These are phyloP conservation scores for Canariomyces notabilis DNA, from an alignment of 2,329 filamentous ascomycete genomes.

Conservation along the genomic window DNA sequence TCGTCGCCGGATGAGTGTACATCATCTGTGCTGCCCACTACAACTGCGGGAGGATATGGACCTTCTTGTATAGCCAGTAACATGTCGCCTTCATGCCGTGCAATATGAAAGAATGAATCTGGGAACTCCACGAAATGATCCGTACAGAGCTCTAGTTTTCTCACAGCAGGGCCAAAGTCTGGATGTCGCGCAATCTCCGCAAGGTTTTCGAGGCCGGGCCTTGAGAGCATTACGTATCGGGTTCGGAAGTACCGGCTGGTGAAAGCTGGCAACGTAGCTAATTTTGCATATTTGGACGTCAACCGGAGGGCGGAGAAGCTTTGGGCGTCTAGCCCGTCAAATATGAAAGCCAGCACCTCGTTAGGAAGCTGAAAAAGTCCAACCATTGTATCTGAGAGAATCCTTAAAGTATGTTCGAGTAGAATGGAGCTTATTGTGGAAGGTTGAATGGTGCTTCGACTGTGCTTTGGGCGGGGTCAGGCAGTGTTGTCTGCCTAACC, in stretches of 20 bases:
- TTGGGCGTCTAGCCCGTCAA: constrained; percentile 3
- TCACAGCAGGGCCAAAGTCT: constrained; percentile 7
- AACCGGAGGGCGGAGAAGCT: constrained; percentile 5
- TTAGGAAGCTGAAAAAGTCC: constrained; percentile 7
- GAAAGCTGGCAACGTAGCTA: constrained; percentile 6
- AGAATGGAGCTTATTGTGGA: constrained; percentile 1
- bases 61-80: constrained; percentile 5
- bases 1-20: constrained; percentile 2
- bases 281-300: constrained; percentile 3
- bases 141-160: constrained; percentile 5
- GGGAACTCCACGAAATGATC: constrained; percentile 8
- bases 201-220: constrained; percentile 2
- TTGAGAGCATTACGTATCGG: constrained; percentile 2
- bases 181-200: constrained; percentile 5
- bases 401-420: constrained; percentile 3
- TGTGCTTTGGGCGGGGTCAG: neutral
- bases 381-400: constrained; percentile 3
- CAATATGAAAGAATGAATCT: neutral
- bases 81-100: constrained; percentile 4
- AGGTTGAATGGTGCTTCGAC: neutral
- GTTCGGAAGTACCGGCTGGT: constrained; percentile 4
- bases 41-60: constrained; percentile 5
- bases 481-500: neutral
- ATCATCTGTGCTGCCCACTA: constrained; percentile 6
- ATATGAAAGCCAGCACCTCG: constrained; percentile 5